Conservation (phyloP, 2,329 filamentous ascomycete species). For the Nigrospora sphaerica region DNA sequence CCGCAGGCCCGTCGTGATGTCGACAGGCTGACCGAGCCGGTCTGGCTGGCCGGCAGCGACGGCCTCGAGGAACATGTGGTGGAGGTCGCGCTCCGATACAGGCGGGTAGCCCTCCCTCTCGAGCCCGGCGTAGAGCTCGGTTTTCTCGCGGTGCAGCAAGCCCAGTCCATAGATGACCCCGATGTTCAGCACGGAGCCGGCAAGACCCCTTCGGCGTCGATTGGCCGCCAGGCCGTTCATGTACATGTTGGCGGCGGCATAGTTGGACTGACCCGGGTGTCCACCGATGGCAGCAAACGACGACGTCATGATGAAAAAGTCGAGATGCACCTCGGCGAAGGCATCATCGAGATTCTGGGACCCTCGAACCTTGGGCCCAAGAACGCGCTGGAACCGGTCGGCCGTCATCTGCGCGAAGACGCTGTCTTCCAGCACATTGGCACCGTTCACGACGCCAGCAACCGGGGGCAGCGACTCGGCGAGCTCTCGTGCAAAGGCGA, state of each 20-base stretch:
- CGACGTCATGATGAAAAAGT: constrained; percentile 40
- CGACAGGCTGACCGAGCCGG: constrained; percentile 13
- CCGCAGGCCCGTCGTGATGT: constrained; percentile 32
- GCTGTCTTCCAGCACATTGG: constrained; percentile 37
- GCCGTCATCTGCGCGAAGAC: constrained; percentile 33
- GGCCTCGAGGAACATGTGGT: constrained; percentile 45
- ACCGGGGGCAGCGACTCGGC: constrained; percentile 18
- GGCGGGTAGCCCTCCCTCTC: constrained; percentile 37
- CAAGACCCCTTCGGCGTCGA: constrained; percentile 25
- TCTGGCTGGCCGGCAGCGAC: constrained; percentile 32
- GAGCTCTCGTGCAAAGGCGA: constrained; percentile 12
- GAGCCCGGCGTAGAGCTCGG: constrained; percentile 29
- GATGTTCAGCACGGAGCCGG: constrained; percentile 34
- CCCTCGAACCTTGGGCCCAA: constrained; percentile 32
- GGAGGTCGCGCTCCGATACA: constrained; percentile 42
- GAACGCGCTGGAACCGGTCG: constrained; percentile 27
- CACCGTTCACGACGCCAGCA: constrained; percentile 34
- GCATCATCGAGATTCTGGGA: constrained; percentile 30
- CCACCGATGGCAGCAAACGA: constrained; percentile 36
- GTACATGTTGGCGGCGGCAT: constrained; percentile 38
- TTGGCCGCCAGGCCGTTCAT: constrained; percentile 35
- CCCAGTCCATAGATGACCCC: constrained; percentile 38
- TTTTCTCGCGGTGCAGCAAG: constrained; percentile 32
- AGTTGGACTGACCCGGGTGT: constrained; percentile 36
- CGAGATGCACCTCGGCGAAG: constrained; percentile 24